These are phyloP conservation scores for Pisolithus orientalis DNA, from an alignment of 768 basidiomycete species.

Conservation along the genomic window DNA sequence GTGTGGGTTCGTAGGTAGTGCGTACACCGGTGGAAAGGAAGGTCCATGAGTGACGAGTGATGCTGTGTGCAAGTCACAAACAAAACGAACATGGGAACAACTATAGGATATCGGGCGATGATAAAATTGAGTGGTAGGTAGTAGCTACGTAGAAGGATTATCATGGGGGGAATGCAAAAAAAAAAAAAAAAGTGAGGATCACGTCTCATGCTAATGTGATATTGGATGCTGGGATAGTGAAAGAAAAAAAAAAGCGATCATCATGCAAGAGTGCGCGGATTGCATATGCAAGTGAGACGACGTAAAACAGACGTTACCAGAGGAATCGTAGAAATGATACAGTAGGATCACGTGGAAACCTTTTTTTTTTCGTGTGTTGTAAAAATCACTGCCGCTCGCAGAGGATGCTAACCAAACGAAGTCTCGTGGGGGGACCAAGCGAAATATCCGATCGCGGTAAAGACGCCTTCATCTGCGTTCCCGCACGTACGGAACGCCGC, in stretches of 20 bases:
- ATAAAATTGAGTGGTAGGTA: neutral
- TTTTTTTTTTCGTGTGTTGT: neutral
- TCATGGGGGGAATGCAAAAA: neutral
- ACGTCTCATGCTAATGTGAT: neutral
- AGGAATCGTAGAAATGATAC: neutral
- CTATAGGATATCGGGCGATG: neutral
- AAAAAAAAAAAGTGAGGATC: neutral
- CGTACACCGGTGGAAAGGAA: neutral
- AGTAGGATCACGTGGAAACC: neutral
- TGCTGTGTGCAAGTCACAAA: neutral
- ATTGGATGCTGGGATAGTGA: neutral
- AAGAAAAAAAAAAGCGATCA: neutral
- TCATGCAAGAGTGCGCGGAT: neutral
- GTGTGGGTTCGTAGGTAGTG: neutral
- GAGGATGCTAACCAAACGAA: neutral
- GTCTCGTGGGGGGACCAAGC: neutral
- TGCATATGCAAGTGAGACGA: neutral
- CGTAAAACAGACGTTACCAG: neutral
- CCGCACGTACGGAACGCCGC: conserved; percentile 31
- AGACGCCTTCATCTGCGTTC: conserved; percentile 19
- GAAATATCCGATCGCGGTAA: neutral
- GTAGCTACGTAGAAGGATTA: neutral
- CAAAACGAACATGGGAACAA: neutral
- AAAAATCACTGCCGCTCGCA: neutral
- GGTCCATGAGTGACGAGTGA: neutral